Base-by-base conservation (phyloP, 2,329 filamentous ascomycete genomes). In the Lachnellula hyalina region DNA sequence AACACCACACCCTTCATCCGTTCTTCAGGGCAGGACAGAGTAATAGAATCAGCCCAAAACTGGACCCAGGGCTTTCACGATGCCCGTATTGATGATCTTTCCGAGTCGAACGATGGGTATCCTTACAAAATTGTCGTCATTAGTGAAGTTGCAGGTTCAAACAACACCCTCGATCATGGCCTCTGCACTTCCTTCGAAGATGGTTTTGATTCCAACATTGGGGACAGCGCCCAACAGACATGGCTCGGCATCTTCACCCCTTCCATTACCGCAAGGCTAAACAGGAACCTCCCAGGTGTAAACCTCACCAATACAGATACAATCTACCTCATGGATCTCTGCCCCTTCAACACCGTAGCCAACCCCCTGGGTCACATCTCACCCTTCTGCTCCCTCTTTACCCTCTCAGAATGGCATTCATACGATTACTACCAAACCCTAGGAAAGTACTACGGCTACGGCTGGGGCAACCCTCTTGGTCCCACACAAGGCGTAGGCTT, bases 401-500 rank as follows among this genome's bases (percentile, higher is more conserved):
- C 81, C 0, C 68, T 77, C 14, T 70, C 79, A 0, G 90, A 96
- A 71, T 96, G 90, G 89, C 73, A 75, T 36, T 74, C 80, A 56
- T 96, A 95, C 71, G 85, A 91, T 70, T 96, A 96, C 74, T 86
- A 85, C 69, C 80, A 90, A 68, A 82, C 86, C 0, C 73, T 96
- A 8, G 84, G 84, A 60, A 96, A 96, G 68, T 96, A 86, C 77
- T 96, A 96, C 71, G 85, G 86, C 52, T 92, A 85, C 70, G 83
- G 86, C 11, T 79, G 81, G 28, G 91, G 91, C 14, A 91, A 90
- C 67, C 81, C 84, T 0, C 78, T 96, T 6, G 92, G 88, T 0
- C 81, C 91, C 5, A 90, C 90, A 0, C 90, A 95, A 71, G 92
- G 92, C 1, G 87, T 94, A 1, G 92, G 92, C 2, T 96, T 86